These are phyloP conservation scores for Hirsutella minnesotensis DNA, from an alignment of 2,329 filamentous ascomycete species.

Conservation along the genomic window DNA sequence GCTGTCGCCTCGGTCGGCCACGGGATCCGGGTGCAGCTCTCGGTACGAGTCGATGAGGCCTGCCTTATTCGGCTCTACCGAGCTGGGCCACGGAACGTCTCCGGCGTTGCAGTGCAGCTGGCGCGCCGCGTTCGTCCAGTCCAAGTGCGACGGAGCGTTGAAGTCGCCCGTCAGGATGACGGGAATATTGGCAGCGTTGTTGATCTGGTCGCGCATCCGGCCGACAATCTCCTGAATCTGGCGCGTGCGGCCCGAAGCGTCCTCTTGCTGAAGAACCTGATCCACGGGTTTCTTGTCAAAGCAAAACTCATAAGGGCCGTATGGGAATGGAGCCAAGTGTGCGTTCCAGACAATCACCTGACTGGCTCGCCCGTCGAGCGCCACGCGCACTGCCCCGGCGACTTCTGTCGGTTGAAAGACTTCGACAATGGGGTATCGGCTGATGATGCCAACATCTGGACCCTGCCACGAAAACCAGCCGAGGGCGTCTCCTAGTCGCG, in stretches of 20 bases:
- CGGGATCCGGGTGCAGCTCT: constrained; percentile 22
- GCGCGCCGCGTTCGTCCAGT: constrained; percentile 22
- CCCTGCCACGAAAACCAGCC: constrained; percentile 26
- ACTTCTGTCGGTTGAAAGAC: constrained; percentile 13
- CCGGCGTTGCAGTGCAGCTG: constrained; percentile 23
- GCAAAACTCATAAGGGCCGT: constrained; percentile 32
- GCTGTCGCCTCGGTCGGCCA: constrained; percentile 19
- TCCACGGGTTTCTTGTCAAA: constrained; percentile 21
- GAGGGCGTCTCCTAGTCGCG: constrained; percentile 22
- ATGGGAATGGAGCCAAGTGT: constrained; percentile 25
- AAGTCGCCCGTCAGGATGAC: constrained; percentile 28
- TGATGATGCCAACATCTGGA: constrained; percentile 21
- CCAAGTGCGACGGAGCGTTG: constrained; percentile 31
- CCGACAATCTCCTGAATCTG: constrained; percentile 23
- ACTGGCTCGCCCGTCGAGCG: constrained; percentile 17
- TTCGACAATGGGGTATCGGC: constrained; percentile 26
- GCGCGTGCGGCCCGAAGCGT: constrained; percentile 22
- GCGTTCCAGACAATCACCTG: constrained; percentile 23
- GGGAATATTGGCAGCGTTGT: constrained; percentile 17
- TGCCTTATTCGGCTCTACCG: constrained; percentile 17
- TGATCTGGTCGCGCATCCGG: constrained; percentile 19
- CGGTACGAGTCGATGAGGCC: constrained; percentile 29
- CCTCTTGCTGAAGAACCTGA: constrained; percentile 21
- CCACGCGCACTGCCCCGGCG: constrained; percentile 20
- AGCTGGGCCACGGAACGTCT: constrained; percentile 26